Conservation (phyloP, 331 rosid genomes). For the Dryas integrifolia region DNA sequence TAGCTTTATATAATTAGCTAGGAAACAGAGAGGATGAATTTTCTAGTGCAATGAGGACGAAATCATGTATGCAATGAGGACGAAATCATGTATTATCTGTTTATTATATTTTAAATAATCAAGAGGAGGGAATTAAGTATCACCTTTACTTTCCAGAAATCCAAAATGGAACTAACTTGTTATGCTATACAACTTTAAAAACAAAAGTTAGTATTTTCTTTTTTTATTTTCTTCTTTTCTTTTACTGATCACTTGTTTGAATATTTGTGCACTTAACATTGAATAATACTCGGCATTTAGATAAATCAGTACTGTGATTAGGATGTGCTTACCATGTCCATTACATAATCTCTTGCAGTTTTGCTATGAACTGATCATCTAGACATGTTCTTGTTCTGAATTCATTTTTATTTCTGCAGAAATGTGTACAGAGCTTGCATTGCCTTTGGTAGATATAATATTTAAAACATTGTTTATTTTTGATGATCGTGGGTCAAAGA, state of each 20-base stretch:
- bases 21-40: not conserved
- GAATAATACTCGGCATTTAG: not conserved
- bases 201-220: not conserved
- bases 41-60: not conserved
- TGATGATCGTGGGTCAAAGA: conserved; percentile 80
- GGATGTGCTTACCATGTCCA: not conserved
- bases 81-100: not conserved
- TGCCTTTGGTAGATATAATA: conserved; percentile 56
- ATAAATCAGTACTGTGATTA: not conserved
- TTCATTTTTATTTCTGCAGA: conserved; percentile 31
- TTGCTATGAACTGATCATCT: not conserved
- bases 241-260: not conserved
- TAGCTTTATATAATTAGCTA: not conserved
- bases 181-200: not conserved
- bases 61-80: not conserved
- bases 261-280: not conserved
- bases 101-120: not conserved
- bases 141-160: not conserved
- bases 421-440: conserved; percentile 40
- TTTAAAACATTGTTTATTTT: conserved; percentile 64
- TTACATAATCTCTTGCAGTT: not conserved
- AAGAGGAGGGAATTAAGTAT: not conserved
- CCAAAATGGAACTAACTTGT: not conserved
- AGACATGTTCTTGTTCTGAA: not conserved
- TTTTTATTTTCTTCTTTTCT: not conserved